phyloP scores from a whole-genome alignment of 2,329 filamentous ascomycete species.

The Aspergillus neoniger region DNA sequence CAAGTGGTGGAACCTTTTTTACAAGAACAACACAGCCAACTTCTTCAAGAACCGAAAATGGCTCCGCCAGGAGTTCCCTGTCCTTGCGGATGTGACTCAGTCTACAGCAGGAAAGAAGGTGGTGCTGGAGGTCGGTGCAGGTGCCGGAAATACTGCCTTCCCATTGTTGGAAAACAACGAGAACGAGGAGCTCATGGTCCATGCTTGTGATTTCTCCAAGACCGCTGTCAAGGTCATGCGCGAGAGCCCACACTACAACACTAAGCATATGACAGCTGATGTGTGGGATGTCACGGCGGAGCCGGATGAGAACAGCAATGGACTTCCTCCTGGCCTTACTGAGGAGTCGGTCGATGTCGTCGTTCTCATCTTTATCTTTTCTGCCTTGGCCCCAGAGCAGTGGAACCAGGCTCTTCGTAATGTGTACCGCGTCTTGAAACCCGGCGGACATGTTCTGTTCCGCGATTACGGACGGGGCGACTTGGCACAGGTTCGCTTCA shows the following conservation, averaged over 20 bases:
- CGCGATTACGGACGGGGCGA: slow-evolving; percentile 96
- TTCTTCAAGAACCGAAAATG: slow-evolving; percentile 99
- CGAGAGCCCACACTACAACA: slow-evolving; percentile 72
- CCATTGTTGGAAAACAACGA: slow-evolving; percentile 81
- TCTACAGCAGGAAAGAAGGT: slow-evolving; percentile 68
- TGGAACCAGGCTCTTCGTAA: slow-evolving; percentile 83
- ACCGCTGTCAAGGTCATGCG: slow-evolving; percentile 93
- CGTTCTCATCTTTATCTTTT: slow-evolving; percentile 96
- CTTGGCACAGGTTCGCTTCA: slow-evolving; percentile 93
- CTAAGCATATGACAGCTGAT: slow-evolving; percentile 75
- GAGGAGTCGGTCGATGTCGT: slow-evolving; percentile 87
- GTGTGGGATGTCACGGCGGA: slow-evolving; percentile 87
- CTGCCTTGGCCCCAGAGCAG: slow-evolving; percentile 79
- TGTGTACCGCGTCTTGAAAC: slow-evolving; percentile 79
- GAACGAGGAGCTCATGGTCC: slow-evolving; percentile 78
- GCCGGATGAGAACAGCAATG: slow-evolving; percentile 47
- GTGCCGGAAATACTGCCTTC: slow-evolving; percentile 95
- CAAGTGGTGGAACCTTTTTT: slow-evolving; percentile 98
- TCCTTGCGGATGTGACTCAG: slow-evolving; percentile 74
- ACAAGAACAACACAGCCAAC: slow-evolving; percentile 94
- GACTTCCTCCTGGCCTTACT: slow-evolving; percentile 72
- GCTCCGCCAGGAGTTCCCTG: slow-evolving; percentile 92
- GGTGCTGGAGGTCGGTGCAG: slow-evolving; percentile 88
- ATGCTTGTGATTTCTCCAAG: slow-evolving; percentile 96
- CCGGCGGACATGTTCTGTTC: slow-evolving; percentile 91